Evolutionary conservation across 1,284 basidiomycete genomes (phyloP).

Genomic region (Salmacisia buchloeana): DNA sequence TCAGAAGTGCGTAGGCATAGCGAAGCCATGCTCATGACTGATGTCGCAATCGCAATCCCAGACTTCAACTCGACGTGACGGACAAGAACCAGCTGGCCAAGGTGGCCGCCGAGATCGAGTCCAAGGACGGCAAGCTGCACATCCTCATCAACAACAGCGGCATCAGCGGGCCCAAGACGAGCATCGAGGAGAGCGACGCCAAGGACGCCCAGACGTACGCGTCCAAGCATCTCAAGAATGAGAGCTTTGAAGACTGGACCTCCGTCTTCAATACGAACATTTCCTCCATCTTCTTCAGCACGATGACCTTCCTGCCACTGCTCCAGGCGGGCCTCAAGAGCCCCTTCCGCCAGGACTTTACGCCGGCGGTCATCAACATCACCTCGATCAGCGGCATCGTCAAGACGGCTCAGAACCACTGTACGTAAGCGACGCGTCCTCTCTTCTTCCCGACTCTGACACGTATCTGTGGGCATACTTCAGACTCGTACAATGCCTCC

Average conservation of each 20-base stretch:
- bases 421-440: not conserved
- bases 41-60: not conserved
- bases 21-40: not conserved
- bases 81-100: slow-evolving; percentile 1
- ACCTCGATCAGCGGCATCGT: slow-evolving; percentile 20
- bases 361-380: slow-evolving; percentile 11
- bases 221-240: slow-evolving; percentile 19
- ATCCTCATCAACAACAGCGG: slow-evolving; percentile 43
- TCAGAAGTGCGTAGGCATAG: not conserved
- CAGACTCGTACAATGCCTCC: slow-evolving; percentile 32
- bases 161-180: slow-evolving; percentile 36
- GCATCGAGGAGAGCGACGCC: slow-evolving; percentile 10
- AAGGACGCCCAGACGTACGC: slow-evolving; percentile 17
- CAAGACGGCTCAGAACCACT: slow-evolving; percentile 24
- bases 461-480: not conserved
- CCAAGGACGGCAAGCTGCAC: slow-evolving; percentile 20
- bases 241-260: slow-evolving; percentile 27
- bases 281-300: slow-evolving; percentile 28
- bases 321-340: slow-evolving; percentile 18
- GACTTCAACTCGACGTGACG: slow-evolving; percentile 17
- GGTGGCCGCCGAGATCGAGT: slow-evolving; percentile 18
- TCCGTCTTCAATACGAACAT: slow-evolving; percentile 28
- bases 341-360: not conserved
- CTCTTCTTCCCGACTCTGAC: not conserved
- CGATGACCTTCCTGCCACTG: slow-evolving; percentile 40